Evolutionary conservation across 495 filamentous ascomycete genomes (phyloP).

Genomic region (Aspergillus olivimuriae): DNA sequence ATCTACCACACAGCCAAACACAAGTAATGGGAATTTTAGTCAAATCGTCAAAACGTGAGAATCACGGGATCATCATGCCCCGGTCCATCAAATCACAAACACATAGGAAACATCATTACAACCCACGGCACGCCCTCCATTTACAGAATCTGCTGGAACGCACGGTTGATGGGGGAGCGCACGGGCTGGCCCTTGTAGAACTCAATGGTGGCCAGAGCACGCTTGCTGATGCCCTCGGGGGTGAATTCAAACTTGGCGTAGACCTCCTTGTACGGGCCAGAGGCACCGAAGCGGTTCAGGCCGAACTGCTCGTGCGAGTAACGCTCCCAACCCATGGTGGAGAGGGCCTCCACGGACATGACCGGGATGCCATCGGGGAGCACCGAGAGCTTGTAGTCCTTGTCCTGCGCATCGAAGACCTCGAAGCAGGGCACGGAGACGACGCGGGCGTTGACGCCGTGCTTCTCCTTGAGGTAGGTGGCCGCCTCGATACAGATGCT

Average conservation of each 20-base stretch:
- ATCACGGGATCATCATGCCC: conserved; percentile 14
- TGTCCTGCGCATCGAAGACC: conserved; percentile 90
- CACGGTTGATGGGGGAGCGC: conserved; percentile 92
- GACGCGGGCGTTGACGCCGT: conserved; percentile 82
- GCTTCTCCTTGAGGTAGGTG: conserved; percentile 82
- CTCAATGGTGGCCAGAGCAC: conserved; percentile 80
- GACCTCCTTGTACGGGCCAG: conserved; percentile 93
- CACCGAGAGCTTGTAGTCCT: conserved; percentile 87
- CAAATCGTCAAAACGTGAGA: conserved; percentile 13
- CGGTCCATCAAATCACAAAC: conserved; percentile 19
- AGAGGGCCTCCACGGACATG: conserved; percentile 90
- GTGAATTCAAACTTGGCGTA: conserved; percentile 99
- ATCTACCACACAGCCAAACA: conserved; percentile 14
- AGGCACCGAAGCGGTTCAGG: conserved; percentile 96
- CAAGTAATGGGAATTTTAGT: conserved; percentile 5
- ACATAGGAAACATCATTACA: conserved; percentile 8
- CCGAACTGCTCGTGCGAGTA: conserved; percentile 99
- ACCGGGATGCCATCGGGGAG: conserved; percentile 93
- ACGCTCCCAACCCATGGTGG: conserved; percentile 92
- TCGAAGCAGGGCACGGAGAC: conserved; percentile 97
- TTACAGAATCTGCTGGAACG: conserved; percentile 47
- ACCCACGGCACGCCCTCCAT: conserved; percentile 10
- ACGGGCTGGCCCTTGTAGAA: conserved; percentile 94
- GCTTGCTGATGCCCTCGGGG: conserved; percentile 90
- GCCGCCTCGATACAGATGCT: conserved; percentile 87